Evolutionary conservation across 2,329 filamentous ascomycete species (phyloP).

Genomic region (Colletotrichum noveboracense): DNA sequence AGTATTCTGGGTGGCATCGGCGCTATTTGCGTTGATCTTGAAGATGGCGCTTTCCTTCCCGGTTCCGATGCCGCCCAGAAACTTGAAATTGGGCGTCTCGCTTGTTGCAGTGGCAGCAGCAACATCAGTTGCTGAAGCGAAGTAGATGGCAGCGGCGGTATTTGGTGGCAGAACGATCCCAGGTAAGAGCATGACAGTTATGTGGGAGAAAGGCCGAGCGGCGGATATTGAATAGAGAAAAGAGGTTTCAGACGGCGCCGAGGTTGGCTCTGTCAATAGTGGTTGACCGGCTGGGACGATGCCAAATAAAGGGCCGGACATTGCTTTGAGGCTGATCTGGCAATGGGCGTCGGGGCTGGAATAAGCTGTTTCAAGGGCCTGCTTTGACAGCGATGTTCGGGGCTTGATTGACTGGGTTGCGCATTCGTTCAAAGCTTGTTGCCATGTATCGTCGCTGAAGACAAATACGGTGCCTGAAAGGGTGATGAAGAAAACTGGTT

Average conservation of each 20-base stretch:
- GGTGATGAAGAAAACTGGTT: neutral
- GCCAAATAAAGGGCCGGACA: constrained; percentile 59
- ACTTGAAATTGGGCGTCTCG: constrained; percentile 68
- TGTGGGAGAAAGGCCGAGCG: constrained; percentile 72
- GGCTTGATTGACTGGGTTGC: neutral
- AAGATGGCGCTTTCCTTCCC: constrained; percentile 95
- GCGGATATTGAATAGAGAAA: constrained; percentile 59
- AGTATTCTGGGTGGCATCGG: constrained; percentile 26
- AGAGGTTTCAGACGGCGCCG: constrained; percentile 58
- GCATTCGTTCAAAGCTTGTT: neutral
- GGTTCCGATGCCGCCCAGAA: constrained; percentile 87
- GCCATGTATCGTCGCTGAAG: neutral
- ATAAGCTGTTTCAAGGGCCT: neutral
- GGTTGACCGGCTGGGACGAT: constrained; percentile 66
- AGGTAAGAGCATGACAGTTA: constrained; percentile 89
- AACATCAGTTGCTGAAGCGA: constrained; percentile 60
- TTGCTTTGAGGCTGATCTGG: constrained; percentile 23
- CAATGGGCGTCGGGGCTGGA: neutral
- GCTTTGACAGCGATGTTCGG: neutral
- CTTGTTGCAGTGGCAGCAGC: constrained; percentile 43
- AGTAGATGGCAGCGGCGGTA: constrained; percentile 89
- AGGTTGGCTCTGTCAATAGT: constrained; percentile 58
- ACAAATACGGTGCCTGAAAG: neutral
- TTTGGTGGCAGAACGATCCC: constrained; percentile 73
- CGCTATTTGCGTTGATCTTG: constrained; percentile 60